These are phyloP conservation scores for Sporisorium graminicola DNA, from an alignment of 1,284 basidiomycete species.

Conservation along the genomic window DNA sequence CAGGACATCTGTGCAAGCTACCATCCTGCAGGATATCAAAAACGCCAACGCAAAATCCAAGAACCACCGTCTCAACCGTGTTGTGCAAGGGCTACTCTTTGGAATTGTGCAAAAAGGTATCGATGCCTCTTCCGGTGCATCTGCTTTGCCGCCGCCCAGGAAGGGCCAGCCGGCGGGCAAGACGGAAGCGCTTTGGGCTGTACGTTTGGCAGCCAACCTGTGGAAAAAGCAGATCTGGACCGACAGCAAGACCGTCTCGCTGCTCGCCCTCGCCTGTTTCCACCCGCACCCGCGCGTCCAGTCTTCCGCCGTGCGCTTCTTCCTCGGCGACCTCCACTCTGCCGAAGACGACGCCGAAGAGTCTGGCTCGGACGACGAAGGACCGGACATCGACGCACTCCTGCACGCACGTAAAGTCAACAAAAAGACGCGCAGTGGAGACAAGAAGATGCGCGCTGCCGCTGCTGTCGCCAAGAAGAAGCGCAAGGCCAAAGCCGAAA, in stretches of 20 bases:
- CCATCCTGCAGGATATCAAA: constrained; percentile 94
- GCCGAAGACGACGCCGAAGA: constrained; percentile 62
- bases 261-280: constrained; percentile 90
- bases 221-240: constrained; percentile 96
- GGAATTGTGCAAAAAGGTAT: constrained; percentile 93
- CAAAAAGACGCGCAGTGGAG: constrained; percentile 65
- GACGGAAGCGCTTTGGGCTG: constrained; percentile 94
- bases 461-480: constrained; percentile 61
- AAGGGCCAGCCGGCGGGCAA: constrained; percentile 73
- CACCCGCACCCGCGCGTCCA: constrained; percentile 96
- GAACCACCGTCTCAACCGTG: constrained; percentile 95
- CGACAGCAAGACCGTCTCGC: constrained; percentile 92
- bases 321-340: constrained; percentile 77
- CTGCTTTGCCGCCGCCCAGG: constrained; percentile 15
- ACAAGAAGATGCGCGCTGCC: constrained; percentile 64
- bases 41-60: constrained; percentile 89
- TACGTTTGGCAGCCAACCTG: constrained; percentile 91
- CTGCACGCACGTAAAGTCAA: constrained; percentile 67
- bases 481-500: constrained; percentile 49
- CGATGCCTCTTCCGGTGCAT: constrained; percentile 61
- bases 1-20: constrained; percentile 88
- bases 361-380: constrained; percentile 46
- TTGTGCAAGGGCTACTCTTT: constrained; percentile 96
- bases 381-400: constrained; percentile 58
- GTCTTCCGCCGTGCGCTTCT: constrained; percentile 95